Evolutionary conservation across 352 stramenopile genomes (phyloP), one percentile per base, ranked within the genome.

Genomic region (Ophiocytium majus): DNA sequence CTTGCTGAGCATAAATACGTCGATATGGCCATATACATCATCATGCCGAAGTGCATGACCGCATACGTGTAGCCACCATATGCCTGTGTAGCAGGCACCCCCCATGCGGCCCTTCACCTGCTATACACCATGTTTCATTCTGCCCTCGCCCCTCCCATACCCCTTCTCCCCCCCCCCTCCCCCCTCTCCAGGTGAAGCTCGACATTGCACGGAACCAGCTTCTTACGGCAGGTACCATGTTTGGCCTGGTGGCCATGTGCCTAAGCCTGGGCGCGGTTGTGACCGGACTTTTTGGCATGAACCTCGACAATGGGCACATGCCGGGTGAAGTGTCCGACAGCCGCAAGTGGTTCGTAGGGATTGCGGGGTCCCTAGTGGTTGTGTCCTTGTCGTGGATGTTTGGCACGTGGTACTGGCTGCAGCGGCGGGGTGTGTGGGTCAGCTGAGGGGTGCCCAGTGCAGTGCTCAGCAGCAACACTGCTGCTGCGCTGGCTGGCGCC

Each of bases 141-240:
- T 57, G 43, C 43, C 5, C 43, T 14, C 14, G 14, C 43, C 43
- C 14, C 43, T 57, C n/a, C n/a, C n/a, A n/a, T 14, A 57, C 43
- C 14, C 5, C 14, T 57, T 57, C 5, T 57, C 14, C 43, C 43
- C 5, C 5, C 14, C 14, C 5, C 5, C 43, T 57, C 14, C 14
- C 5, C 43, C 43, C 5, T 43, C 23, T 50, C 28, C 75, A 81
- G 85, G 85, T 89, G 37, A 89, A 89, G 74, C 85, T 88, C 35
- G 85, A 88, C 82, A 88, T 88, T 57, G 85, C 85, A 10, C 74
- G 85, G 14, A 88, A 88, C 74, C 9, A 79, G 31, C 79, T 88
- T 0, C 85, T 88, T 31, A 88, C 85, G 31, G 85, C 85, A 9
- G 79, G 78, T 37, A 83, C 85, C 32, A 63, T 88, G 34, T 88